Evolutionary conservation across 2,329 filamentous ascomycete genomes (phyloP).

Genomic region (Penicillium sp.): DNA sequence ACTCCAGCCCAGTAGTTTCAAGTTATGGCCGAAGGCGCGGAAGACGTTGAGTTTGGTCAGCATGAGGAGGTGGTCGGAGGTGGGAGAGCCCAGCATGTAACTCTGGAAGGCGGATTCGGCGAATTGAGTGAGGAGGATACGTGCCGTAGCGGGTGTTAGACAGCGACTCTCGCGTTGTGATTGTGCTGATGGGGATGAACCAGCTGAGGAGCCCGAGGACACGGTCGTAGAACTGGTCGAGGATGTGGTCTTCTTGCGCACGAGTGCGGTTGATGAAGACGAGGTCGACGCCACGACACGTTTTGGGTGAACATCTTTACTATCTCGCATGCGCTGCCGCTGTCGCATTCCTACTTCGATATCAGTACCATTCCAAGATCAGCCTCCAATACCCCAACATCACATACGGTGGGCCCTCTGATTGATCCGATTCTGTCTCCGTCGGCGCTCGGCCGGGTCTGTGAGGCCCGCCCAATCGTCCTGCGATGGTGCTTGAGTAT

Average conservation of each 20-base stretch:
- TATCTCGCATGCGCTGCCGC: slow-evolving; percentile 22
- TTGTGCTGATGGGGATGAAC: background rate
- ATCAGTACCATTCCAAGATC: background rate
- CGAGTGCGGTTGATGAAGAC: background rate
- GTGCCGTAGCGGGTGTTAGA: background rate
- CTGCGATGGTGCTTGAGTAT: background rate
- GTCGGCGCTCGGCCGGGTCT: slow-evolving; percentile 31
- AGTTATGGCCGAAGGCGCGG: slow-evolving; percentile 34
- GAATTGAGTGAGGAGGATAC: slow-evolving; percentile 20
- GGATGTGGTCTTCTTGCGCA: background rate
- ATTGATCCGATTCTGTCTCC: slow-evolving; percentile 35
- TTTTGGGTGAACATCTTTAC: slow-evolving; percentile 18
- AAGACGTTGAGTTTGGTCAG: slow-evolving; percentile 41
- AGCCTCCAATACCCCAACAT: too few relatives aligned
- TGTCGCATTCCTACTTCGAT: background rate
- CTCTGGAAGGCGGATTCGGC: slow-evolving; percentile 27
- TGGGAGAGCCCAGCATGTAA: slow-evolving; percentile 29
- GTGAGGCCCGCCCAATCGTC: slow-evolving; percentile 32
- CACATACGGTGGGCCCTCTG: slow-evolving; percentile 32
- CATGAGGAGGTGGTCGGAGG: slow-evolving; percentile 37
- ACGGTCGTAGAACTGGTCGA: background rate
- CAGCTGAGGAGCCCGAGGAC: background rate
- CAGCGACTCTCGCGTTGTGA: slow-evolving; percentile 1
- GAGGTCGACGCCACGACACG: slow-evolving; percentile 6
- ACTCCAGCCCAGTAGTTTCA: slow-evolving; percentile 31